Conservation (phyloP, 768 basidiomycete species). For the Lentinula detonsa region DNA sequence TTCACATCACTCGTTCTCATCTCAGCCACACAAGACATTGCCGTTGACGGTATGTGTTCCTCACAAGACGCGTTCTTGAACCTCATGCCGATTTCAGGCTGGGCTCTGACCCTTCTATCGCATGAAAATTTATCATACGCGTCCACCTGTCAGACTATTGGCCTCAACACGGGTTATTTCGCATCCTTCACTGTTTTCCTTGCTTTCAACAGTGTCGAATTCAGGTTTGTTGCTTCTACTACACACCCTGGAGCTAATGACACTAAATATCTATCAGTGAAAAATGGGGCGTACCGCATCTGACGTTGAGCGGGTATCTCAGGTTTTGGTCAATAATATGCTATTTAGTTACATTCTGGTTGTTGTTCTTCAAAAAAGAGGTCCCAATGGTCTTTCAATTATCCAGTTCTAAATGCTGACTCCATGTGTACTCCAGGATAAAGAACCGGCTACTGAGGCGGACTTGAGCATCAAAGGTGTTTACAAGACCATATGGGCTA, state of each 20-base stretch:
- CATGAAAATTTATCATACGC: conserved; percentile 94
- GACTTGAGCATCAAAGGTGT: conserved; percentile 90
- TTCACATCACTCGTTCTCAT: conserved; percentile 91
- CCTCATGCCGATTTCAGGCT: conserved; percentile 34
- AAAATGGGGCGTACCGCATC: conserved; percentile 72
- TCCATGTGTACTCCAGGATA: conserved; percentile 45
- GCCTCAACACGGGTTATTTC: conserved; percentile 93
- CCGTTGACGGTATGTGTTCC: conserved; percentile 77
- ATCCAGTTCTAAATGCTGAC: neutral
- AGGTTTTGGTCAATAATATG: conserved; percentile 83
- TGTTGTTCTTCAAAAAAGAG: conserved; percentile 86
- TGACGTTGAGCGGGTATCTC: conserved; percentile 74
- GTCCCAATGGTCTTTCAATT: conserved; percentile 28
- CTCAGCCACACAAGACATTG: conserved; percentile 93
- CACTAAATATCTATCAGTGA: conserved; percentile 30
- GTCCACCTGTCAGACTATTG: conserved; percentile 97
- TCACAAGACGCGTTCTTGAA: conserved; percentile 10
- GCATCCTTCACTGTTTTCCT: conserved; percentile 96
- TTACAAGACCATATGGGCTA: conserved; percentile 92
- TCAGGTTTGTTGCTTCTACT: conserved; percentile 48
- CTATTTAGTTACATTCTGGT: conserved; percentile 81
- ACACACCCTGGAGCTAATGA: neutral
- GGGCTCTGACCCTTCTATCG: conserved; percentile 82
- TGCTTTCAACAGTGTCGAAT: conserved; percentile 92
- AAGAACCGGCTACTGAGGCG: conserved; percentile 62